Base-by-base conservation (phyloP, 768 basidiomycete genomes). In the Agrocybe chaxingu region DNA sequence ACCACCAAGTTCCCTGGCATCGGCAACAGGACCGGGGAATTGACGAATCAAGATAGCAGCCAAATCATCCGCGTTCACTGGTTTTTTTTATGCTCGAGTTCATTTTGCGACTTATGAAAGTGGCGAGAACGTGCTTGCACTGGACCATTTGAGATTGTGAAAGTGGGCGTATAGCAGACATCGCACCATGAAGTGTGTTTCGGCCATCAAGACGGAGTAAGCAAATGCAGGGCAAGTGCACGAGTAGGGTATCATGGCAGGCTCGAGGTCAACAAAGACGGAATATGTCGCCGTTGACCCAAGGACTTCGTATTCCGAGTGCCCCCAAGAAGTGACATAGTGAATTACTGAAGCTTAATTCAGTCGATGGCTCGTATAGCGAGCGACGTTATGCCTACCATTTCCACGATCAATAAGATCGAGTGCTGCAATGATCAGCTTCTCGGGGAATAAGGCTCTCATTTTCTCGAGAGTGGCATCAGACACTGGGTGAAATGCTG, bases 91-190 rank as follows among this genome's bases (percentile, higher is more conserved):
- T 57, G 52, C 73, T 81, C 47, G 71, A 72, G 3, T 69, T 69
- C 44, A 89, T 63, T 45, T 74, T 77, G 24, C 77, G 65, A 2
- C 86, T 85, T 10, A 92, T 68, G 10, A 74, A 68, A 9, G 78
- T 75, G 2, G 89, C 90, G 19, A 92, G 72, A 2, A 89, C 65
- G 63, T 92, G 90, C 62, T 92, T 92, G 61, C 90, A 92, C 90
- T 92, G 55, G 10, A 37, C 42, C 13, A 29, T 19, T 8, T 38
- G 3, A 18, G 16, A 32, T 6, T 33, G 10, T 46, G 41, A 34
- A 11, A 43, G 18, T 46, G 36, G 47, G 69, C 31, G 48, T 33
- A 8, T 7, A 31, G 13, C 4, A 32, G 30, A 32, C 1, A 29
- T 61, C 71, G 32, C 48, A 86, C 90, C 85, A 87, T 84, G 13